Conservation (phyloP, 768 basidiomycete genomes). For the Boletus tylopilopsis region DNA sequence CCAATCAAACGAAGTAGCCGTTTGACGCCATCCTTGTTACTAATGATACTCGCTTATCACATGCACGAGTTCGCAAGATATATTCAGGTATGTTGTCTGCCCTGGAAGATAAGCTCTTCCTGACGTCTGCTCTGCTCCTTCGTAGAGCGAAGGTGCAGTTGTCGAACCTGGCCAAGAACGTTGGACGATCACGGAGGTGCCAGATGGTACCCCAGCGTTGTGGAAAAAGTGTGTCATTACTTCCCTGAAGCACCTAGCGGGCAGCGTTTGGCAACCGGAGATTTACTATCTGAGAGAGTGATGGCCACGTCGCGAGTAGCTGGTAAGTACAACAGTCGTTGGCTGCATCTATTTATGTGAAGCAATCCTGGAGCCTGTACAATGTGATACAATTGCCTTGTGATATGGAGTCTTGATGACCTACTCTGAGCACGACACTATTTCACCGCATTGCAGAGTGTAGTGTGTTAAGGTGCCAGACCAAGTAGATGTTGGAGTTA, state of each 20-base stretch:
- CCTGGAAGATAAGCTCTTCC: not conserved
- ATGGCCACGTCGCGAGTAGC: not conserved
- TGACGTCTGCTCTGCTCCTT: not conserved
- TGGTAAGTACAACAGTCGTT: slow-evolving; percentile 3
- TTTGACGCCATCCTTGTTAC: slow-evolving; percentile 30
- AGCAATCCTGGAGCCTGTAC: slow-evolving; percentile 13
- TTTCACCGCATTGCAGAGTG: too few relatives aligned
- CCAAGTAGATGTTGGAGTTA: not conserved
- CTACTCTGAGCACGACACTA: too few relatives aligned
- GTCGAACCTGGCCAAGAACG: slow-evolving; percentile 36
- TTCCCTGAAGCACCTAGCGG: slow-evolving; percentile 36
- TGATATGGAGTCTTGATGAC: too few relatives aligned
- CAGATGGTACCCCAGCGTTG: slow-evolving; percentile 15
- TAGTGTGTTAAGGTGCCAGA: too few relatives aligned
- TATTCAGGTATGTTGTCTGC: slow-evolving; percentile 28
- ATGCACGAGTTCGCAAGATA: slow-evolving; percentile 30
- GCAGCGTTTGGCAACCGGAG: slow-evolving; percentile 43
- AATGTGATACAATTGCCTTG: slow-evolving; percentile 1
- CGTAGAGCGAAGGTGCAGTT: slow-evolving; percentile 24
- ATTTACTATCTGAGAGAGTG: slow-evolving; percentile 31
- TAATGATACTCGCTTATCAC: slow-evolving; percentile 29
- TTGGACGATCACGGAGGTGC: slow-evolving; percentile 33
- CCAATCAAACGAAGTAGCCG: slow-evolving; percentile 29
- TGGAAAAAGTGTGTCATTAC: slow-evolving; percentile 38
- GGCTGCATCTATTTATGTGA: slow-evolving; percentile 8